Evolutionary conservation across 768 basidiomycete genomes (phyloP), one percentile per base, ranked within the genome.

Genomic region (Termitomyces sp.): DNA sequence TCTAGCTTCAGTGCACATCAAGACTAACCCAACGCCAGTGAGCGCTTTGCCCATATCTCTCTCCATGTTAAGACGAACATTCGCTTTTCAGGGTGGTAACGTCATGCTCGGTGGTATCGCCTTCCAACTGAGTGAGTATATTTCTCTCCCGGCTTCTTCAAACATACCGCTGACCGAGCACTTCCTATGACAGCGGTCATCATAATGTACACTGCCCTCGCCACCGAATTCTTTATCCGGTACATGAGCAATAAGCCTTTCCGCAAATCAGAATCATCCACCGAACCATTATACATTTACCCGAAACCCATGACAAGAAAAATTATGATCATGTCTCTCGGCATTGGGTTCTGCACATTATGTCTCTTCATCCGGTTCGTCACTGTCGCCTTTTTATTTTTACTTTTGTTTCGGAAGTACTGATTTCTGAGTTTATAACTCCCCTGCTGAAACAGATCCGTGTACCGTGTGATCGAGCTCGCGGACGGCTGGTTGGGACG

Each of bases 51-150:
- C n/a, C n/a, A n/a, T n/a, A n/a, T 15, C 21, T 28, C 21, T 15
- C 2, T 21, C 26, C 30, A 6, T 5, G 28, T 10, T 11, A 22
- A 5, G n/a, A 30, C 12, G 1, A 17, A 17, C 3, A 21, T 1
- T 19, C 19, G 26, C 26, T 34, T 19, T 21, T 14, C 37, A 69
- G 66, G 68, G 68, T 7, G 66, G 55, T n/a, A 60, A 66, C 41
- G 58, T 68, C 28, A 85, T 86, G 83, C 72, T 85, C 11, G 81
- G 69, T 1, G 87, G 85, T 46, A 86, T 88, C 57, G 70, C 72
- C 17, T 77, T 87, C 61, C 85, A 88, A 61, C 66, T 84, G 19
- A 60, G 76, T 77, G 54, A 26, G 74, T 58, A 7, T 17, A 22
- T 30, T 12, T 37, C 35, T 37, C 24, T 28, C 17, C 24, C 15